Percentiles rank a stretch among this genome's conserved stretches.
These are phyloP conservation scores for Tylopilus balloui DNA, from an alignment of 768 basidiomycete genomes.

Conservation along the genomic window DNA sequence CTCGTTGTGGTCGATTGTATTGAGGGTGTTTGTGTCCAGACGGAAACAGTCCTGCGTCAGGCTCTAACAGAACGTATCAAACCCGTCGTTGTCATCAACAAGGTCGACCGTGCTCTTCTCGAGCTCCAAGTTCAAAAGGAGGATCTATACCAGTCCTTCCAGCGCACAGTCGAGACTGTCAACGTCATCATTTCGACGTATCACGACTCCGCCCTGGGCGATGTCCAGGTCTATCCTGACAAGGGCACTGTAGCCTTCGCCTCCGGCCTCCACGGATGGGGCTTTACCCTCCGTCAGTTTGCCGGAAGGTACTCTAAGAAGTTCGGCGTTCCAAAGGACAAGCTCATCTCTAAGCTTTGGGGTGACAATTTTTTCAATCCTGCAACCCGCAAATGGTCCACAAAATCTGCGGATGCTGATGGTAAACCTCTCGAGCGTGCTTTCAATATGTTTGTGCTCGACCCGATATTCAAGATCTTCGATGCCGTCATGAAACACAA, in stretches of 20 bases:
- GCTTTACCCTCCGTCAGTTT: conserved; percentile 97
- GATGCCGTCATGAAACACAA: conserved; percentile 99
- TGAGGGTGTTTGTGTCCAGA: conserved; percentile 99
- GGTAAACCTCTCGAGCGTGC: conserved; percentile 95
- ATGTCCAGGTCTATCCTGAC: conserved; percentile 98
- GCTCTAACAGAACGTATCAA: conserved; percentile 98
- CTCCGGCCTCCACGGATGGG: conserved; percentile 99
- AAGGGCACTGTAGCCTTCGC: conserved; percentile 98
- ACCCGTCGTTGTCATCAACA: conserved; percentile 99
- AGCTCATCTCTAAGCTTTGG: conserved; percentile 98
- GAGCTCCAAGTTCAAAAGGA: conserved; percentile 98
- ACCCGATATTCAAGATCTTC: conserved; percentile 99
- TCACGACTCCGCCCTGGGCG: conserved; percentile 89
- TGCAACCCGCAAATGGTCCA: conserved; percentile 93
- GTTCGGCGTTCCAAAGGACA: conserved; percentile 97
- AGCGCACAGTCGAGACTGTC: conserved; percentile 93
- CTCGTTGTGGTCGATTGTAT: conserved; percentile 99
- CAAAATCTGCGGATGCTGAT: conserved; percentile 65
- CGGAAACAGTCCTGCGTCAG: conserved; percentile 98
- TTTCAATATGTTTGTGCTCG: conserved; percentile 97
- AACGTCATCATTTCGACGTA: conserved; percentile 99
- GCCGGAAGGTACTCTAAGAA: conserved; percentile 93
- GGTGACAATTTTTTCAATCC: conserved; percentile 99
- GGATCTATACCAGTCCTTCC: conserved; percentile 95
- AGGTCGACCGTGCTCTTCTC: conserved; percentile 98